These are phyloP conservation scores for Sporothrix sp. DNA, from an alignment of 2,329 filamentous ascomycete genomes.

Conservation along the genomic window DNA sequence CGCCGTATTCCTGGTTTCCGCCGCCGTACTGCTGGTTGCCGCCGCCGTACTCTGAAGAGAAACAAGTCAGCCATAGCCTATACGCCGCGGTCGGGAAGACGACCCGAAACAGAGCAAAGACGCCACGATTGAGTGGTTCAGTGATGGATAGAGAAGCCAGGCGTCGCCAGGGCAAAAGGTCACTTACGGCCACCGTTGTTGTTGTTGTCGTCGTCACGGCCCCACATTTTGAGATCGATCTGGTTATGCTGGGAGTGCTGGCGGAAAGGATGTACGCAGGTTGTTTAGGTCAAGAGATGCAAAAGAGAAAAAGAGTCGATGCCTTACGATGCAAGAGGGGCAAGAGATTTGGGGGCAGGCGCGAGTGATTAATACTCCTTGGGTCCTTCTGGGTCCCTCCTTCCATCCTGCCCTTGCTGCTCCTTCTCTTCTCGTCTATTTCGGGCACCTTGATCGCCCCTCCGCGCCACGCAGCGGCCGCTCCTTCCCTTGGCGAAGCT, in stretches of 20 bases:
- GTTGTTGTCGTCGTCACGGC: slow-evolving; percentile 9
- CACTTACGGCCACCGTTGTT: neutral
- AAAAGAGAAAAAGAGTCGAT: neutral
- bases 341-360: neutral
- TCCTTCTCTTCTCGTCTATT: neutral
- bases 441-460: too few relatives aligned
- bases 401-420: neutral
- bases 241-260: neutral
- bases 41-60: slow-evolving; percentile 8
- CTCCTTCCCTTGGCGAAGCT: neutral
- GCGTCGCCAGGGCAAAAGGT: neutral
- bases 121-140: neutral
- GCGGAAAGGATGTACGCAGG: too few relatives aligned
- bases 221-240: slow-evolving; percentile 9
- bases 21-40: slow-evolving; percentile 8
- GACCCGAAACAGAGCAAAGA: too few relatives aligned
- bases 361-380: neutral
- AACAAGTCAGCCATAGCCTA: neutral
- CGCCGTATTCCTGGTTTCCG: neutral
- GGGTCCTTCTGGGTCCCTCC: neutral
- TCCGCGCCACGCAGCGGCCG: too few relatives aligned
- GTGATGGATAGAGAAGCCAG: too few relatives aligned
- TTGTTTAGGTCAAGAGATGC: neutral
- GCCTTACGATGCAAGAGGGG: neutral
- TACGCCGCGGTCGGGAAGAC: too few relatives aligned